Evolutionary conservation across 2,329 filamentous ascomycete species (phyloP), one percentile per base, ranked within the genome.

Genomic region (Phialophora chinensis): DNA sequence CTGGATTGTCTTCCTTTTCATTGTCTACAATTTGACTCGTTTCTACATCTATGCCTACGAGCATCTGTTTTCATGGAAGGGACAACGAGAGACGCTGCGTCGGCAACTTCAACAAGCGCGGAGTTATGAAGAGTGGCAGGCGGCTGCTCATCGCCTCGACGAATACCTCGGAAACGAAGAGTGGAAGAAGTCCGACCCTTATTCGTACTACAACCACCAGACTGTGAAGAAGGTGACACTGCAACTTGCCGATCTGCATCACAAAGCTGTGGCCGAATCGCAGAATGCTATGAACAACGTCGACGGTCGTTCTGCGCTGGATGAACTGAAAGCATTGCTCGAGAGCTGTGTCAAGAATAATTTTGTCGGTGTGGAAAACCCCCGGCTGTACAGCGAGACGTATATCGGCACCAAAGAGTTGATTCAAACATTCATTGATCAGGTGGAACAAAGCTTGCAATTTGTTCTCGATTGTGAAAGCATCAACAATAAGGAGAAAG

Each of bases 341-440:
- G 92, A 97, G 80, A 92, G 91, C 14, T 98, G 93, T 76, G 90
- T 97, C 73, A 99, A 97, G 85, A 96, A 93, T 79, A 98, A 99
- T 76, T 99, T 98, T 79, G 92, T 92, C 20, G 95, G 95, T 0
- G 89, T 97, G 14, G 95, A 99, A 78, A 98, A 97, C 74, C 88
- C 94, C 10, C 87, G 92, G 62, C 81, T 99, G n/a, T 99, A 99
- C 77, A 96, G 92, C 74, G 93, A 98, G 80, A 96, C 94, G 2
- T 99, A 99, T 76, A 97, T 93, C 73, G 95, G 95, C 35, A 98
- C 95, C n/a, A 99, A 99, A 79, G 88, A 95, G 68, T 79, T 97
- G 70, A 91, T 97, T 33, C 95, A 98, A 78, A 88, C 89, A 63
- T 98, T 94, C 75, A 82, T 97, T 53, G 92, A 97, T 68, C 93